These are phyloP conservation scores for Ettlia oleoabundans DNA, from an alignment of 139 green algal genomes.

Conservation along the genomic window DNA sequence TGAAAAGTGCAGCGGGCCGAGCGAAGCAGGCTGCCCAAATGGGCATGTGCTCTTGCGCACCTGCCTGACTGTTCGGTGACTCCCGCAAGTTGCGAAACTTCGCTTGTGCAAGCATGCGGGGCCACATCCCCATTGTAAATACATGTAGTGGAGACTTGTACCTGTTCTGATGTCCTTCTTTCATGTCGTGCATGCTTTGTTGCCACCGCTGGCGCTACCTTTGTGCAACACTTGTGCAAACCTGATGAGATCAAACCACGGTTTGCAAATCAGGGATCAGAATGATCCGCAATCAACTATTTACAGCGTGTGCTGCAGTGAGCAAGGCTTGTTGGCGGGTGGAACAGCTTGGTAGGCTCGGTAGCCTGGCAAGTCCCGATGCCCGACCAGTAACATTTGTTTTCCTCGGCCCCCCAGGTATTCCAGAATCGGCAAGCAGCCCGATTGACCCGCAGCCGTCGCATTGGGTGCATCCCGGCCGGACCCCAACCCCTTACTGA, in stretches of 20 bases:
- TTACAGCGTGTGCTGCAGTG: background rate
- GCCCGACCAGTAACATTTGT: constrained; percentile 34
- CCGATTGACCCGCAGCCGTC: background rate
- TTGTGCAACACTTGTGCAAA: too few relatives aligned
- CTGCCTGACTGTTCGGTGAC: too few relatives aligned
- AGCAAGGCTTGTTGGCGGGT: background rate
- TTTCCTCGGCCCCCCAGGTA: constrained; percentile 55
- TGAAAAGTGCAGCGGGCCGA: background rate
- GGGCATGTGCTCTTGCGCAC: too few relatives aligned
- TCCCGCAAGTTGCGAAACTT: too few relatives aligned
- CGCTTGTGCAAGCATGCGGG: background rate
- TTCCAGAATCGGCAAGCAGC: too few relatives aligned
- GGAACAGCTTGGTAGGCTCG: background rate
- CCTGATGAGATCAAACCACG: too few relatives aligned
- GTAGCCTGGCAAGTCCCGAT: background rate
- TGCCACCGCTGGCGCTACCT: too few relatives aligned
- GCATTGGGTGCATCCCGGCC: background rate
- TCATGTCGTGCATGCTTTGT: too few relatives aligned
- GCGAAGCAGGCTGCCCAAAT: background rate
- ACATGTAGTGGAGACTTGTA: too few relatives aligned
- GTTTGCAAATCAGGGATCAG: too few relatives aligned
- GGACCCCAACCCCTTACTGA: background rate
- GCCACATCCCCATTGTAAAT: background rate
- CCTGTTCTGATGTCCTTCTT: too few relatives aligned
- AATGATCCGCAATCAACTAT: background rate